These are phyloP conservation scores for Turnera subulata DNA, from an alignment of 345 rosid species.

Conservation along the genomic window DNA sequence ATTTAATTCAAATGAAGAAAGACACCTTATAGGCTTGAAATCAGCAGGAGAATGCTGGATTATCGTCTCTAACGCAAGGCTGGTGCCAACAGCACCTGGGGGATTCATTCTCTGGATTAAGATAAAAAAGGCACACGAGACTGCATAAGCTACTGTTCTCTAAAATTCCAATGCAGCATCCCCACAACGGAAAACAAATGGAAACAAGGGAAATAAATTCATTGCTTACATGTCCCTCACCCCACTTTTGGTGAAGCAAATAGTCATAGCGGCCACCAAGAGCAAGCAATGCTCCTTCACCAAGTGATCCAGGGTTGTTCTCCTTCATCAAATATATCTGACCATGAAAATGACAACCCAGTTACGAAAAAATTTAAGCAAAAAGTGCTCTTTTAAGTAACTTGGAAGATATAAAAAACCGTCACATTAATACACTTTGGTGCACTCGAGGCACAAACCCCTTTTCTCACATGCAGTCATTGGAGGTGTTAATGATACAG, in stretches of 20 bases:
- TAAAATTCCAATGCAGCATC: too few species aligned
- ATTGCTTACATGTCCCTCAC: conserved; percentile 50
- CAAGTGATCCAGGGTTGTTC: conserved; percentile 57
- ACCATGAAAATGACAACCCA: conserved; percentile 5
- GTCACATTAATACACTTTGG: background rate
- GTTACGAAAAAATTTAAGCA: background rate
- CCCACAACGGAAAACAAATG: background rate
- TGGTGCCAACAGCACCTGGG: conserved; percentile 85
- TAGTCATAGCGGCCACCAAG: conserved; percentile 91
- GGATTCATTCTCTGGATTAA: conserved; percentile 66
- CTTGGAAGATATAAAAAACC: background rate
- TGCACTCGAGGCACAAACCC: too few species aligned
- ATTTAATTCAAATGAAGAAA: conserved; percentile 14
- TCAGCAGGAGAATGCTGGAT: conserved; percentile 61
- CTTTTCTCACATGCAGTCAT: too few species aligned
- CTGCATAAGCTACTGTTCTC: too few species aligned
- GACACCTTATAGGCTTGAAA: conserved; percentile 59
- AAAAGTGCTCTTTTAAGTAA: background rate
- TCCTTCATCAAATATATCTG: conserved; percentile 72
- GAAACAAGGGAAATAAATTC: conserved; percentile 19
- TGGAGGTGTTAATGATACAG: too few species aligned
- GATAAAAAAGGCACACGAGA: background rate
- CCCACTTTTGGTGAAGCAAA: conserved; percentile 77
- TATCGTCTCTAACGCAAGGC: conserved; percentile 86
- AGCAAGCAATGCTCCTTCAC: conserved; percentile 78